Evolutionary conservation across 2,329 filamentous ascomycete genomes (phyloP).

Genomic region (Calonectria henricotiae): DNA sequence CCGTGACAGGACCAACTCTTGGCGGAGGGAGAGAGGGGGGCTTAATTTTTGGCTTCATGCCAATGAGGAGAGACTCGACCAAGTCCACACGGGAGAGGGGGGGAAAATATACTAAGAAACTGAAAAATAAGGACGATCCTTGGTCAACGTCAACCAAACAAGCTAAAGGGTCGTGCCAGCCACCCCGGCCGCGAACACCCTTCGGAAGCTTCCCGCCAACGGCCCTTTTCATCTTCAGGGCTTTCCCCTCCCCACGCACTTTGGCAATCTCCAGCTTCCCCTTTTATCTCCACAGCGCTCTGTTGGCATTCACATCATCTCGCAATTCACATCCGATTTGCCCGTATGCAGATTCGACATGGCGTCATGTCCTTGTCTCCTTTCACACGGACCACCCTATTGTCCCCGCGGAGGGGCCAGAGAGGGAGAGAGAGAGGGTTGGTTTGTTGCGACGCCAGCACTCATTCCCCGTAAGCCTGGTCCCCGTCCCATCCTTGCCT

Average conservation of each 20-base stretch:
- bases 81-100: not conserved
- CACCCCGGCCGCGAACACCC: constrained; percentile 47
- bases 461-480: constrained; percentile 30
- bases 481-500: constrained; percentile 23
- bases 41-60: constrained; percentile 20
- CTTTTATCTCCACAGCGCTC: constrained; percentile 26
- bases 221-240: constrained; percentile 2
- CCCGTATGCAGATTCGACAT: constrained; percentile 16
- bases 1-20: constrained; percentile 7
- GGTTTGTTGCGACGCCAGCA: constrained; percentile 23
- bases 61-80: not conserved
- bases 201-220: constrained; percentile 47
- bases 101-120: not conserved
- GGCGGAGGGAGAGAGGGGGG: not conserved
- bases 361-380: constrained; percentile 19
- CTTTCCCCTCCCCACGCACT: constrained; percentile 32
- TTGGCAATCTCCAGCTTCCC: constrained; percentile 29
- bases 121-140: not conserved
- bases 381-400: constrained; percentile 9
- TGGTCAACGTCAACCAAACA: constrained; percentile 5
- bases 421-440: not conserved
- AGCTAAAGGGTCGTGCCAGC: constrained; percentile 29
- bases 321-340: constrained; percentile 26
- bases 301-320: constrained; percentile 35
- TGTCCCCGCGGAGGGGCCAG: not conserved